A percentile compares a stretch with the other conserved stretches of the same genome.
These are phyloP conservation scores for Wallemia mellicola DNA, from an alignment of 1,284 basidiomycete species.

Conservation along the genomic window DNA sequence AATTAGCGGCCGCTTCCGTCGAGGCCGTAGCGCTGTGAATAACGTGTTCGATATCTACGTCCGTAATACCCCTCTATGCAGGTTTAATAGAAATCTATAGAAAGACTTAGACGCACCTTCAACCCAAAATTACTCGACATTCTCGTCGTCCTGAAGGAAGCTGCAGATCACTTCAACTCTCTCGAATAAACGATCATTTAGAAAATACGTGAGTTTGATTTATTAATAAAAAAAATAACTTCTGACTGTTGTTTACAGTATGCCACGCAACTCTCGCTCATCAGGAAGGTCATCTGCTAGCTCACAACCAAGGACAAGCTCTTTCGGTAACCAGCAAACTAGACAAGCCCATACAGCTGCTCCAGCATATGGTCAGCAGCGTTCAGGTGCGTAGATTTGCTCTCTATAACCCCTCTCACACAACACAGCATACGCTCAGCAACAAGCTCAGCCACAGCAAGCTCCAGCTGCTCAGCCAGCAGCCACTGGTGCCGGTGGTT, in stretches of 20 bases:
- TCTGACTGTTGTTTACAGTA: no score
- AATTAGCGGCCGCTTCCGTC: background rate
- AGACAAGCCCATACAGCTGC: background rate
- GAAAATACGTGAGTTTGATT: background rate
- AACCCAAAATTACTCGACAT: background rate
- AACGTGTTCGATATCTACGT: background rate
- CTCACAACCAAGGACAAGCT: background rate
- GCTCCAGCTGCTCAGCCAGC: background rate
- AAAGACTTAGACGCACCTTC: background rate
- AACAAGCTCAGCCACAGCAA: background rate
- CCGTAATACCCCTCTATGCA: background rate
- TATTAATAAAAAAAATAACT: no score
- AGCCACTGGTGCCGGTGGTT: background rate
- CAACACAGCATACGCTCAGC: background rate
- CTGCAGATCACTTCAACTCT: background rate
- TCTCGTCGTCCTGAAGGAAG: background rate
- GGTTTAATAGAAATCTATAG: no score
- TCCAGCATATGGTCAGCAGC: background rate
- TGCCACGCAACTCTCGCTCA: background rate
- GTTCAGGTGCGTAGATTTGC: background rate
- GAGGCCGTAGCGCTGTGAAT: background rate
- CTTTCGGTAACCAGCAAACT: background rate
- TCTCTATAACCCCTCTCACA: background rate
- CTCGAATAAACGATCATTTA: background rate
- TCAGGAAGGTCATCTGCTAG: background rate